These are phyloP conservation scores for Gynandropsis gynandra DNA, from an alignment of 345 rosid genomes.

Conservation along the genomic window DNA sequence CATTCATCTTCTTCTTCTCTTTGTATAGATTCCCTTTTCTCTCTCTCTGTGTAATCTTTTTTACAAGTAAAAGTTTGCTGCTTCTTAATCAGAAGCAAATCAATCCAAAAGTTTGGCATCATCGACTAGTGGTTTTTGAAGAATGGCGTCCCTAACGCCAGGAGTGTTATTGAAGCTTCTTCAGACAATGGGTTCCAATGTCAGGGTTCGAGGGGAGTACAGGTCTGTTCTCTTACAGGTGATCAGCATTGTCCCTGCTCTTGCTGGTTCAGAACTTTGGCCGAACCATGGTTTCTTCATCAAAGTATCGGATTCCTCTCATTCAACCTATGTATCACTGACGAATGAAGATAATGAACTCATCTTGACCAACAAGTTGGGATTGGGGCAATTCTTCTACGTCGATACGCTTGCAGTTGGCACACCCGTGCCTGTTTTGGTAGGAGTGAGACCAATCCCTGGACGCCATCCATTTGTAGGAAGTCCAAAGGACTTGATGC, in stretches of 20 bases:
- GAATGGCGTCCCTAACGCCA: conserved; percentile 81
- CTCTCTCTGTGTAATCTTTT: background rate
- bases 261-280: conserved; percentile 82
- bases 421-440: conserved; percentile 72
- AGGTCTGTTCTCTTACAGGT: conserved; percentile 83
- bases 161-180: conserved; percentile 79
- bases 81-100: too few species aligned
- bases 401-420: conserved; percentile 64
- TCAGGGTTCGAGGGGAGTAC: conserved; percentile 69
- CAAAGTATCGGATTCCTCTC: conserved; percentile 88
- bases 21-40: background rate
- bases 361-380: conserved; percentile 70
- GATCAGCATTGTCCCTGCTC: conserved; percentile 84
- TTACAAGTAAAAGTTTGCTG: too few species aligned
- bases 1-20: conserved; percentile 20
- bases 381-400: conserved; percentile 84
- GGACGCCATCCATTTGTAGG: conserved; percentile 82
- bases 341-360: conserved; percentile 77
- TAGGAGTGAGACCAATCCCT: conserved; percentile 73
- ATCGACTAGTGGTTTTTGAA: background rate
- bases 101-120: background rate
- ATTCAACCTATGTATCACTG: conserved; percentile 71
- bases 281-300: conserved; percentile 92
- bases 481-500: conserved; percentile 88
- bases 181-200: conserved; percentile 57